Evolutionary conservation across 2,329 filamentous ascomycete genomes (phyloP), one percentile per base, ranked within the genome.

Genomic region (Cladosporium sp.): DNA sequence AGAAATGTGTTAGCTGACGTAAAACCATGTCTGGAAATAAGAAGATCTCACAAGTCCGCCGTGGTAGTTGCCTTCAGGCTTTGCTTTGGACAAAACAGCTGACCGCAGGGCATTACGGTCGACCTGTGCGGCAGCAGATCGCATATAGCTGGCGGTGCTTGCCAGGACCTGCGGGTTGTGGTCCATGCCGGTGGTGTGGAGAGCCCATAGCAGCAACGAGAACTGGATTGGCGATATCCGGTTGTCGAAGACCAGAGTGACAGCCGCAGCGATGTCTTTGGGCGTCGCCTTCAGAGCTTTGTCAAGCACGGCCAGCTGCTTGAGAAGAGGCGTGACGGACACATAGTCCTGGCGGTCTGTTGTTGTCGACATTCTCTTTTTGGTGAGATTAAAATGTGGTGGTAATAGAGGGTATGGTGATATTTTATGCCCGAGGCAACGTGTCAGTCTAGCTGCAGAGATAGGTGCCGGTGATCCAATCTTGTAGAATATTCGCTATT

Each of bases 131-230:
- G 90, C 88, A 18, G 88, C 90, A 50, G 80, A 78, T 56, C 90
- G 80, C 92, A 98, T 97, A 47, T 83, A 83, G 39, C 79, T 75
- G 4, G 92, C 91, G 59, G 89, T 92, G 72, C 85, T 84, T 49
- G 88, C 87, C 58, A 98, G 81, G 35, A 98, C 88, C 63, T 93
- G 87, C 20, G 91, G 82, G 56, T 85, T 81, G 57, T 86, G 81
- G 68, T 97, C 93, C 67, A 89, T 81, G 52, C 84, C 83, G 1
- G 90, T 95, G 59, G 95, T 96, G 72, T 96, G 92, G 39, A 98
- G 77, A 49, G 90, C 87, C 63, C 93, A 96, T 46, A 97, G 77
- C 50, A 98, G 77, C 33, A 91, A 86, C 48, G 88, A 87, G 1
- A 87, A 86, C 68, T 97, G 93, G 7, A 91, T 86, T 33, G 88